Percentiles rank a stretch among this genome's conserved stretches.
Conservation (phyloP, 129 eudicot genomes). For the Glebionis coronaria region DNA sequence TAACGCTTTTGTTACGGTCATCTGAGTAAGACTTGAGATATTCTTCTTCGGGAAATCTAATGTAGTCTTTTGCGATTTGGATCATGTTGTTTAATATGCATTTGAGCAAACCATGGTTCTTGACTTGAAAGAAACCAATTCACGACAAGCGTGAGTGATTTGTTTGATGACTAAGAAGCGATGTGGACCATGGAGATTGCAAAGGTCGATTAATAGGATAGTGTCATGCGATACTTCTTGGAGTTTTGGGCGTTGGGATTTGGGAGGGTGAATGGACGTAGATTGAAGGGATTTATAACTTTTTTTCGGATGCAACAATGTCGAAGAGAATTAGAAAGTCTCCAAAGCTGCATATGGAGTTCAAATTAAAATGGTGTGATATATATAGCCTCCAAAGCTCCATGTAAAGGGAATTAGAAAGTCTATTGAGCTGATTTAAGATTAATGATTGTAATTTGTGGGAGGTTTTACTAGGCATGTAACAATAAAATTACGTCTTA, state of each 20-base stretch:
- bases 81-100: constrained; percentile 28
- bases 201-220: constrained; percentile 33
- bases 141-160: constrained; percentile 36
- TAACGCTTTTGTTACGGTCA: constrained; percentile 37
- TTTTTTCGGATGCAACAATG: constrained; percentile 16
- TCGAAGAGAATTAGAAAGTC: constrained; percentile 27
- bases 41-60: constrained; percentile 37
- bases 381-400: not conserved
- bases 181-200: constrained; percentile 16
- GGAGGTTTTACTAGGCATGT: too few relatives aligned
- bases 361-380: not conserved
- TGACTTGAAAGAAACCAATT: constrained; percentile 45
- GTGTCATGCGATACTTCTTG: constrained; percentile 15
- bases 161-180: constrained; percentile 24
- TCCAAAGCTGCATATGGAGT: not conserved
- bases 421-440: too few relatives aligned
- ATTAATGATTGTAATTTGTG: too few relatives aligned
- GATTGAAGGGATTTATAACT: constrained; percentile 31
- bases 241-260: constrained; percentile 49
- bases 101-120: constrained; percentile 34
- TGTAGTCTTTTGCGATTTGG: constrained; percentile 27
- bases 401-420: too few relatives aligned
- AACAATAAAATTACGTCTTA: too few relatives aligned
- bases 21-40: constrained; percentile 39
- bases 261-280: constrained; percentile 42